Base-by-base conservation (phyloP, 805 yeast genomes). In the Lachancea waltii region DNA sequence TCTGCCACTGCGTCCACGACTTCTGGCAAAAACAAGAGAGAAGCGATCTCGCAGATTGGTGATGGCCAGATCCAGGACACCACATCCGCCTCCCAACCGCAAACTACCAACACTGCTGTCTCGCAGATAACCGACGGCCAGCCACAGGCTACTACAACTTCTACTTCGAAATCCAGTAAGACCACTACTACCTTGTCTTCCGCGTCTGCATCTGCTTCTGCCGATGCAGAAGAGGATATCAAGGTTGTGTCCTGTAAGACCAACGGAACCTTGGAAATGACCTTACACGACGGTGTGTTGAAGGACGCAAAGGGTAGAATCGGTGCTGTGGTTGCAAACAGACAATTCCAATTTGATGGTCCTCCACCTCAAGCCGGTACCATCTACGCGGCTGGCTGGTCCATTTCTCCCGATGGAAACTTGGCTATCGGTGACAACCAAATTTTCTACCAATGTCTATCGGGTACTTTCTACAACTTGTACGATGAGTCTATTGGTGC, bases 291-390 rank as follows among this genome's bases (percentile, higher is more conserved):
- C 15, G 65, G 77, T 45, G 56, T 75, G 35, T 67, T 81, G 51
- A 68, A 60, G 22, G 86, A 79, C 50, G 47, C 69, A 20, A 51
- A 65, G 46, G 80, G 79, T 32, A 75, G 86, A 70, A 62, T 79
- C 48, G 85, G 85, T 47, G 72, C 85, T 35, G 77, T 79, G 60
- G 85, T 79, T 42, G 72, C 84, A 34, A 79, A 78, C 76, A 69
- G 79, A 66, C 86, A 80, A 65, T 77, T 79, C 73, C 85, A 79
- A 65, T 79, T 78, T 56, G 85, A 80, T 58, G 85, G 85, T 53
- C 84, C 84, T 42, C 81, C 84, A 60, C 85, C 85, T 48, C 85
- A 79, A 68, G 82, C 79, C 23, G 81, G 81, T 54, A 67, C 80
- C 35, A 68, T 75, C 50, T 74, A 70, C 53, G 80, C 83, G 46